phyloP scores from a whole-genome alignment of 306 rosid genomes.

The Cucurbita pepo region DNA sequence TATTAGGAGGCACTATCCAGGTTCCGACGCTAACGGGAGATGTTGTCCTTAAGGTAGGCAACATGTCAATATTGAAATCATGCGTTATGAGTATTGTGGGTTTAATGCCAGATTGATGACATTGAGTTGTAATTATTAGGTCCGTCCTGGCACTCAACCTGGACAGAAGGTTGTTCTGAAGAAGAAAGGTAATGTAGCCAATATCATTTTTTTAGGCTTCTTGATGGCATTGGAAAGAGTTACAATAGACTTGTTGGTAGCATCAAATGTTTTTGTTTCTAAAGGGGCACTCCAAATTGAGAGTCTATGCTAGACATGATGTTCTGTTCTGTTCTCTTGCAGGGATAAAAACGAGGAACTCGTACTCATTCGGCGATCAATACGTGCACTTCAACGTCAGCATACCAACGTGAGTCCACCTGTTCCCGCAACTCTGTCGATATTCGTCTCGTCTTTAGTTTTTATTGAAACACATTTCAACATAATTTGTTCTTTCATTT shows the following conservation, averaged over 20 bases:
- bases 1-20: constrained; percentile 82
- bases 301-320: not conserved
- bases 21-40: constrained; percentile 82
- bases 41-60: constrained; percentile 73
- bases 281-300: not conserved
- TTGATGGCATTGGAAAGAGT: not conserved
- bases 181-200: constrained; percentile 57
- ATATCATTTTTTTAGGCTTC: not conserved
- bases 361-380: constrained; percentile 66
- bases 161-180: constrained; percentile 85
- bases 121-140: constrained; percentile 29
- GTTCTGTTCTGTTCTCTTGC: not conserved
- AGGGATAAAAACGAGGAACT: constrained; percentile 62
- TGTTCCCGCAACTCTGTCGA: not conserved
- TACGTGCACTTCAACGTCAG: constrained; percentile 73
- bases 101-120: not conserved
- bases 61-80: not conserved
- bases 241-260: not conserved
- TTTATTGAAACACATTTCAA: not conserved
- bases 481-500: not conserved
- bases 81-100: not conserved
- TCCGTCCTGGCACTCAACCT: constrained; percentile 75
- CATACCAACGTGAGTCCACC: constrained; percentile 48
- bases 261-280: not conserved
- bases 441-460: too few relatives aligned